Base-by-base conservation (phyloP, 2,329 filamentous ascomycete genomes). In the Rhynchosporium agropyri region DNA sequence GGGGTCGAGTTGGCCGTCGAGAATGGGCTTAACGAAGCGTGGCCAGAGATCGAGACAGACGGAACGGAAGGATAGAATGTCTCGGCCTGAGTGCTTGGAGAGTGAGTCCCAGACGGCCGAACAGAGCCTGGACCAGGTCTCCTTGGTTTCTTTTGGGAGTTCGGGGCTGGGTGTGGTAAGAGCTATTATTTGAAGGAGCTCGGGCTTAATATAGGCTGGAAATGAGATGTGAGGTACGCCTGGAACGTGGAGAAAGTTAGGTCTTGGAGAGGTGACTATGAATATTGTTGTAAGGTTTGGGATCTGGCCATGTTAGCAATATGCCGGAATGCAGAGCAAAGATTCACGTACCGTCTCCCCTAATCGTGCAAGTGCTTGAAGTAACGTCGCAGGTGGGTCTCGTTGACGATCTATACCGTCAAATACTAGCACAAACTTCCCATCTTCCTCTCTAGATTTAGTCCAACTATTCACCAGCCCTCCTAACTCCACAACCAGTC, bases 61-160 rank as follows among this genome's bases (percentile, higher is more conserved):
- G 42, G 84, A 83, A 3, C 80, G 82, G 69, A 97, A 92, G 10
- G 85, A 84, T 1, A 89, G 82, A 13, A 98, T 81, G 43, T 94
- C 92, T 56, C 92, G 87, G 0, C 89, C 89, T 3, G 92, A 92
- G 53, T 91, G 87, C 67, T 89, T 91, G 55, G 89, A 86, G 12
- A 98, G 81, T 0, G 93, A 87, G 74, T 99, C 95, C 81, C 96
- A 95, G 13, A 97, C 87, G 4, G 91, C 91, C 55, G 86, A 86
- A 65, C 89, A 86, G 79, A 96, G 98, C 50, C 92, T 87, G 13
- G 85, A 80, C 89, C 90, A 95, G 15, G 94, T 83, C 76, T 89
- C 89, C 29, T 77, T 74, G 9, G 89, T 89, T 42, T 81, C 78
- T 67, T 83, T 80, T 9, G 72, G 73, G 79, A 83, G 68, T 82